A percentile compares a stretch with the other conserved stretches of the same genome.
Conservation (phyloP, 805 yeast species). For the Saccharomycopsis vini region DNA sequence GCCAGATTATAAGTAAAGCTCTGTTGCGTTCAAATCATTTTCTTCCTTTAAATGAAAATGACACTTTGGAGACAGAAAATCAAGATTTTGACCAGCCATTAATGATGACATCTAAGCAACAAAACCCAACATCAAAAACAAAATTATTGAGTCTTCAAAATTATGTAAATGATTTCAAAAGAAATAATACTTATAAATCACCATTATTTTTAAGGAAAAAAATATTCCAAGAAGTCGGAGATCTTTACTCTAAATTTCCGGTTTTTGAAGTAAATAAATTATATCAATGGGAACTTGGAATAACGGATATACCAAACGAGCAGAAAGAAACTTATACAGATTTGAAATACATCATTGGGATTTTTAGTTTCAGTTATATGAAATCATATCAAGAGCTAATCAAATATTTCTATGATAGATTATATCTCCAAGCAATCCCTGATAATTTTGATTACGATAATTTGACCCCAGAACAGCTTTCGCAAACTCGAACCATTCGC, state of each 20-base stretch:
- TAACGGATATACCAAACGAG: too few relatives aligned
- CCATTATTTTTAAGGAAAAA: constrained; percentile 16
- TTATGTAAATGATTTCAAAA: constrained; percentile 9
- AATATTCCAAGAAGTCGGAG: constrained; percentile 18
- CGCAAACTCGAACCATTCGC: neutral
- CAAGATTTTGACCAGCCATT: neutral
- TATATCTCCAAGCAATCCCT: constrained; percentile 8
- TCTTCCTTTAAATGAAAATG: too few relatives aligned
- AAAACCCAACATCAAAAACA: neutral
- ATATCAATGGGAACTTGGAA: neutral
- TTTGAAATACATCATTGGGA: constrained; percentile 11
- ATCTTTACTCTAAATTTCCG: constrained; percentile 16
- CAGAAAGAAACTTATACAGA: constrained; percentile 1
- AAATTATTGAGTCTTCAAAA: too few relatives aligned
- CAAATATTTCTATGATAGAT: constrained; percentile 18
- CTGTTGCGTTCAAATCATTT: too few relatives aligned
- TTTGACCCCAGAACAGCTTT: neutral
- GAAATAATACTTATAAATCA: constrained; percentile 11
- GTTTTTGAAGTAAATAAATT: constrained; percentile 14
- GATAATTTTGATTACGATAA: constrained; percentile 1
- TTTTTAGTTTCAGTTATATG: constrained; percentile 16
- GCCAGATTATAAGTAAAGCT: too few relatives aligned
- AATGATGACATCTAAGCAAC: neutral
- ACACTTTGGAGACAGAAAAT: too few relatives aligned
- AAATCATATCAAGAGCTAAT: constrained; percentile 18